These are phyloP conservation scores for Talaromyces funiculosus DNA, from an alignment of 2,329 filamentous ascomycete genomes.

Conservation along the genomic window DNA sequence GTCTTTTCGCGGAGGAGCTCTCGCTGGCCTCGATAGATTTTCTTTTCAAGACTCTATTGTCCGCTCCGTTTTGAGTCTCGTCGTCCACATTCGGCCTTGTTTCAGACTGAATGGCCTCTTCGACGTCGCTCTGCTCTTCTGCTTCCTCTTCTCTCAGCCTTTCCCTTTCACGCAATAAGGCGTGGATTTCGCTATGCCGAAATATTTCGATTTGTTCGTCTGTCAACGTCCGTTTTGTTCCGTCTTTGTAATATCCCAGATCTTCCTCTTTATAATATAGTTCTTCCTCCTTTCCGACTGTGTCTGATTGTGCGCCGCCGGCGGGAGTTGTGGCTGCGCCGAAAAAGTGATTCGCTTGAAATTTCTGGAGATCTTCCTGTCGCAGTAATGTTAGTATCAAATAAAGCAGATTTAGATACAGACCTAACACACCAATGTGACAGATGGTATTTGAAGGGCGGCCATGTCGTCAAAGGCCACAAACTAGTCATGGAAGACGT, in stretches of 20 bases:
- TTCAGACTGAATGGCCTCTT: neutral
- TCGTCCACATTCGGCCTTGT: neutral
- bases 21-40: neutral
- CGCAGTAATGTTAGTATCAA: neutral
- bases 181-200: conserved; percentile 77
- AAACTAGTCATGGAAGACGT: neutral
- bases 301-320: neutral
- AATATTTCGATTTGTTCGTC: conserved; percentile 90
- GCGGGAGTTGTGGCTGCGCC: conserved; percentile 8
- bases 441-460: conserved; percentile 25
- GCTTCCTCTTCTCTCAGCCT: conserved; percentile 26
- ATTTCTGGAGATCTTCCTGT: conserved; percentile 56
- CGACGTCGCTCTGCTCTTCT: neutral
- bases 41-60: neutral
- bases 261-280: conserved; percentile 42
- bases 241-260: conserved; percentile 81
- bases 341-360: conserved; percentile 57
- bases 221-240: conserved; percentile 80
- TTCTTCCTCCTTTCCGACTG: conserved; percentile 15
- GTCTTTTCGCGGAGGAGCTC: neutral
- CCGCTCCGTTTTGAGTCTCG: neutral
- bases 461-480: conserved; percentile 15
- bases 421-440: conserved; percentile 29
- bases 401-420: neutral
- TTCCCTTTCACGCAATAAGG: conserved; percentile 54